Percentiles rank a stretch among this genome's conserved stretches.
Evolutionary conservation across 2,329 filamentous ascomycete genomes (phyloP).

Genomic region (Aspergillus sp.): DNA sequence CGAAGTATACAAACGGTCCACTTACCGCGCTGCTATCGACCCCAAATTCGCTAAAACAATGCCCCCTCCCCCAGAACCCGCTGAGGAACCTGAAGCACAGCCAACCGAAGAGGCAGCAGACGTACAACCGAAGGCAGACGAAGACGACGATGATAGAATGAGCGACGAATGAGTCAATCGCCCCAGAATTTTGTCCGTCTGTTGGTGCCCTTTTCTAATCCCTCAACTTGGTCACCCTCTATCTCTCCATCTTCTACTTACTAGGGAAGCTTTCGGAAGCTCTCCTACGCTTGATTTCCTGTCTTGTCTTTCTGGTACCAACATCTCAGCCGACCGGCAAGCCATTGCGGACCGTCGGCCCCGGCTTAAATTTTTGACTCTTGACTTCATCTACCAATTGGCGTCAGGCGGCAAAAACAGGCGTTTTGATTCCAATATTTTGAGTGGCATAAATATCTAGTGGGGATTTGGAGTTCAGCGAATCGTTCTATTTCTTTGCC

Average conservation of each 20-base stretch:
- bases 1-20: slow-evolving; percentile 49
- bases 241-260: not conserved
- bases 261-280: not conserved
- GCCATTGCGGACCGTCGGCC: not conserved
- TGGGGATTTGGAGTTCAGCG: slow-evolving; percentile 22
- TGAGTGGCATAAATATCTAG: slow-evolving; percentile 12
- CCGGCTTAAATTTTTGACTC: not conserved
- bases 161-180: slow-evolving; percentile 20
- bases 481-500: slow-evolving; percentile 1
- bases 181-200: not conserved
- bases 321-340: not conserved
- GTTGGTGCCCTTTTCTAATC: no score
- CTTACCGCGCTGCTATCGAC: slow-evolving; percentile 48
- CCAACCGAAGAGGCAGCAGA: slow-evolving; percentile 5
- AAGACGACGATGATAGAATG: slow-evolving; percentile 19
- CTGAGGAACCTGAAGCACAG: slow-evolving; percentile 12
- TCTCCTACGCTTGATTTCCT: not conserved
- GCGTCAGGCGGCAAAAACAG: slow-evolving; percentile 15
- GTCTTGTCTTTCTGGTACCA: not conserved
- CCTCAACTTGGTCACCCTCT: not conserved
- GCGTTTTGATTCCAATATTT: slow-evolving; percentile 12
- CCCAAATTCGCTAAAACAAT: slow-evolving; percentile 40
- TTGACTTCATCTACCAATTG: not conserved
- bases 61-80: slow-evolving; percentile 29
- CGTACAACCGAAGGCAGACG: slow-evolving; percentile 8